These are phyloP conservation scores for Lactarius sanguifluus DNA, from an alignment of 768 basidiomycete genomes.

Conservation along the genomic window DNA sequence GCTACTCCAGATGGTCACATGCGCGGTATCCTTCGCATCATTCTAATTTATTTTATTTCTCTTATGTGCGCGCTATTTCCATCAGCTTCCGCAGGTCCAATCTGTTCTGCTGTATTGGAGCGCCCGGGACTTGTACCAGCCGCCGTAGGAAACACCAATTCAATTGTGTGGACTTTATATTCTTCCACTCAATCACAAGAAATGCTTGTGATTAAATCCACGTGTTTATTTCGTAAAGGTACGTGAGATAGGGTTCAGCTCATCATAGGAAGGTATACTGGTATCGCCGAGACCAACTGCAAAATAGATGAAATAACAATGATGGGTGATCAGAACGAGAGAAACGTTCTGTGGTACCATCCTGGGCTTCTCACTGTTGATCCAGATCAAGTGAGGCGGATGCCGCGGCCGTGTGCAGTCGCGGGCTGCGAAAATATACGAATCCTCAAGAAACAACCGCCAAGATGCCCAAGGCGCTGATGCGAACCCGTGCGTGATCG, in stretches of 20 bases:
- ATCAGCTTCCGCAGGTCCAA: conserved; percentile 4
- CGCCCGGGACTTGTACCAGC: neutral
- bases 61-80: conserved; percentile 12
- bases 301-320: neutral
- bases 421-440: neutral
- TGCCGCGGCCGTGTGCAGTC: neutral
- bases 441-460: neutral
- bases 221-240: neutral
- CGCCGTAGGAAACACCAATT: neutral
- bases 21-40: conserved; percentile 1
- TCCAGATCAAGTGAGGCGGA: neutral
- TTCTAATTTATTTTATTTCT: neutral
- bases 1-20: conserved; percentile 14
- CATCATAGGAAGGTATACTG: neutral
- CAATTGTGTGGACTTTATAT: neutral
- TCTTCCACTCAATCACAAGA: neutral
- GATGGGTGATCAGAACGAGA: neutral
- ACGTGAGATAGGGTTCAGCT: neutral
- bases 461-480: neutral
- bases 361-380: neutral
- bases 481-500: neutral
- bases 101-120: neutral
- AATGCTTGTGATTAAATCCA: neutral
- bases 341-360: neutral
- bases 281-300: neutral